Base-by-base conservation (phyloP, 345 rosid species). In the Gossypium stocksii region DNA sequence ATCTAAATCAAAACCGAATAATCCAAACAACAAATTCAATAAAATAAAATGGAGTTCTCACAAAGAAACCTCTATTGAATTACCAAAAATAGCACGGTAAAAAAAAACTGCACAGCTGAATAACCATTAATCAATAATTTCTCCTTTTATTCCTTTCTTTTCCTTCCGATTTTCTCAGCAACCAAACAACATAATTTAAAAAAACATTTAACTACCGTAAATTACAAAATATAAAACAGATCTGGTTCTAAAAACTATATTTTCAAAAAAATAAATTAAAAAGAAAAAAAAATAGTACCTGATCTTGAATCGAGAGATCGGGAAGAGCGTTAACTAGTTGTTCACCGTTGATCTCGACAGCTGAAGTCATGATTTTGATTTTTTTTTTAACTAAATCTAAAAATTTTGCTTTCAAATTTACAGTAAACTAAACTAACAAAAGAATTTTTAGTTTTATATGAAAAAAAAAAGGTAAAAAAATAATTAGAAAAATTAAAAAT, bases 1-100 rank as follows among this genome's bases (percentile, higher is more conserved):
- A 65, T 84, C 97, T 92, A 78, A 25, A 48, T 6, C 69, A 82
- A 78, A 43, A 77, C n/a, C 74, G 19, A 66, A 54, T 20, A 6
- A 72, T 9, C 64, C 56, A 56, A 65, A 29, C 53, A 29, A 23
- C 11, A 74, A 49, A 48, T 73, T 27, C 70, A 73, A 48, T 22
- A 49, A 10, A 70, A 34, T 34, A 5, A 34, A 15, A 23, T 23
- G 48, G n/a, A 81, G 41, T 62, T 53, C 48, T 59, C 9, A 20
- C 7, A 61, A 53, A 60, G 44, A 48, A 60, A 16, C 45, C 10
- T 14, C 69, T 3, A 34, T 23, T 9, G 41, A 25, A 19, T 20
- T 38, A 25, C 20, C 9, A 65, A 64, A 15, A 69, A 51, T 14
- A 13, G 4, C 64, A 25, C 4, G 15, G 62, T 11, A 23, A 58